These are phyloP conservation scores for Diaporthe batatas DNA, from an alignment of 2,329 filamentous ascomycete species.

Conservation along the genomic window DNA sequence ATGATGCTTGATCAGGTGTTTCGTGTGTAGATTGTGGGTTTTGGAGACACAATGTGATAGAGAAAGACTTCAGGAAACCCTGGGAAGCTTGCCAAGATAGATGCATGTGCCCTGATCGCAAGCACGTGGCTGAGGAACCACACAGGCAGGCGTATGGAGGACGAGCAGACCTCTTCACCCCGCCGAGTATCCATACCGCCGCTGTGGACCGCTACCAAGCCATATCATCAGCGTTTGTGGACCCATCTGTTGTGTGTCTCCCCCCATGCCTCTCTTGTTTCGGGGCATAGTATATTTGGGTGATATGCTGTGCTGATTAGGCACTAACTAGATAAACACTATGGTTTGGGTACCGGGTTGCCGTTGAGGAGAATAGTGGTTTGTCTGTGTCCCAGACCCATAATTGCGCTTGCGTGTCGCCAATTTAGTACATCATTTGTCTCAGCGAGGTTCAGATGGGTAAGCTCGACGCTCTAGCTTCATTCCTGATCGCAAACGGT, in stretches of 20 bases:
- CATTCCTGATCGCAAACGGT: not conserved
- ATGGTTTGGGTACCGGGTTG: not conserved
- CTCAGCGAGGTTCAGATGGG: not conserved
- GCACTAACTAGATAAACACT: not conserved
- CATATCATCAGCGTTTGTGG: too few species aligned
- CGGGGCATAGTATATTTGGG: too few species aligned
- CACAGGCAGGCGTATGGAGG: not conserved
- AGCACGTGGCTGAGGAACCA: not conserved
- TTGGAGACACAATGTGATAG: not conserved
- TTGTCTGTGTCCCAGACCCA: not conserved
- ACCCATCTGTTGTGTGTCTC: too few species aligned
- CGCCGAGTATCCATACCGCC: not conserved
- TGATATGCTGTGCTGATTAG: not conserved
- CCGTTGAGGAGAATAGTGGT: not conserved
- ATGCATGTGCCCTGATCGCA: not conserved
- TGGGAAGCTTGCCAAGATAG: too few species aligned
- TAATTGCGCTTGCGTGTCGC: not conserved
- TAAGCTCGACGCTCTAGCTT: not conserved
- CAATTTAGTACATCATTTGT: not conserved
- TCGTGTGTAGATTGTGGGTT: not conserved
- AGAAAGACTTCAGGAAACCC: too few species aligned
- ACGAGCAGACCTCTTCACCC: not conserved
- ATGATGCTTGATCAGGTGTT: not conserved
- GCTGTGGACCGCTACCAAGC: not conserved
- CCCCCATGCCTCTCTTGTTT: too few species aligned